Evolutionary conservation across 441 rosid genomes (phyloP).

Genomic region (Aleurites moluccanus): DNA sequence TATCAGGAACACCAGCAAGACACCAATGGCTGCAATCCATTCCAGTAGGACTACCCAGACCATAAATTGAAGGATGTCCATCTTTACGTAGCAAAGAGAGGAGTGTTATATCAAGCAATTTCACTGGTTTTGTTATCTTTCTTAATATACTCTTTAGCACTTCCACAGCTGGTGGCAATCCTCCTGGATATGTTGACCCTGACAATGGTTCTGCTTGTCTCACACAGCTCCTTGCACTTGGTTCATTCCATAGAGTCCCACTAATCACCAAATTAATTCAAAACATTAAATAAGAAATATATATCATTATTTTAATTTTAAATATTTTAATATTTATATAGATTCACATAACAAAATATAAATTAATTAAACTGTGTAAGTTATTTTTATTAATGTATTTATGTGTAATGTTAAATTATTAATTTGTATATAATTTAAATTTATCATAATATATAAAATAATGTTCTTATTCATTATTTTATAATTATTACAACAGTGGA

Average conservation of each 20-base stretch:
- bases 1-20: slow-evolving; percentile 87
- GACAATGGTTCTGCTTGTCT: slow-evolving; percentile 60
- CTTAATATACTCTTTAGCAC: slow-evolving; percentile 56
- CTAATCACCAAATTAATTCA: slow-evolving; percentile 28
- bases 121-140: slow-evolving; percentile 55
- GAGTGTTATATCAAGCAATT: slow-evolving; percentile 62
- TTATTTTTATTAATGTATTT: too few species aligned
- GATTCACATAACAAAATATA: too few species aligned
- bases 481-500: too few species aligned
- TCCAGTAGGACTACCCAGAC: slow-evolving; percentile 42
- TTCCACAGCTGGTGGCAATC: slow-evolving; percentile 59
- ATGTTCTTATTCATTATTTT: too few species aligned
- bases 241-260: slow-evolving; percentile 69
- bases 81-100: slow-evolving; percentile 79
- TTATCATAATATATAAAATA: too few species aligned
- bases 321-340: too few species aligned
- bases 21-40: slow-evolving; percentile 98
- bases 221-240: slow-evolving; percentile 58
- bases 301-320: too few species aligned
- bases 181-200: slow-evolving; percentile 70
- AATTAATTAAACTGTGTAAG: too few species aligned
- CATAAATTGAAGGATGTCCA: slow-evolving; percentile 82
- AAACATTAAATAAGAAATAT: background rate
- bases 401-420: too few species aligned
- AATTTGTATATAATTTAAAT: too few species aligned